Percentiles rank a stretch among this genome's conserved stretches.
Evolutionary conservation across 148 eudicot species (phyloP).

Genomic region (Bassia scoparia): DNA sequence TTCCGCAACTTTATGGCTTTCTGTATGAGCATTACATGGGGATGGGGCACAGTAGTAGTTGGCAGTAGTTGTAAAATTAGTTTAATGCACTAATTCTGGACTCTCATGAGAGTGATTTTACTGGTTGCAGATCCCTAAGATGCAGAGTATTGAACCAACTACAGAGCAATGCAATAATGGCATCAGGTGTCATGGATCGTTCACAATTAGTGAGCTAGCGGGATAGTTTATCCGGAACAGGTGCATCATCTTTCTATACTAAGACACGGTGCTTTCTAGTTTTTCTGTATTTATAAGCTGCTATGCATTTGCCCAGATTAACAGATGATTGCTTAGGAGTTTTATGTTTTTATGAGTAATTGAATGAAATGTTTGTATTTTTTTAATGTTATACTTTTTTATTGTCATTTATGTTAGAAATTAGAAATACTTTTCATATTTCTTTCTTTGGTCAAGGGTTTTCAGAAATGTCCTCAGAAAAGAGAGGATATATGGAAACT

Average conservation of each 20-base stretch:
- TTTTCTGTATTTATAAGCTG: background rate
- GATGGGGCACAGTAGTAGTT: background rate
- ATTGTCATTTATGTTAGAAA: too few species aligned
- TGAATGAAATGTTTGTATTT: too few species aligned
- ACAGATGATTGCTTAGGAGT: background rate
- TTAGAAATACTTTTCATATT: too few species aligned
- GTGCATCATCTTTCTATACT: slow-evolving; percentile 4
- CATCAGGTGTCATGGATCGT: slow-evolving; percentile 89
- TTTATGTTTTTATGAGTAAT: too few species aligned
- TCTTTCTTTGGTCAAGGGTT: background rate
- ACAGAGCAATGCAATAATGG: slow-evolving; percentile 70
- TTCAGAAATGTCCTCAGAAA: too few species aligned
- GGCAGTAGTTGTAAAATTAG: background rate
- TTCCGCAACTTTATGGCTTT: background rate
- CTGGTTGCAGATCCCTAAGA: slow-evolving; percentile 72
- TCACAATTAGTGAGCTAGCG: slow-evolving; percentile 87
- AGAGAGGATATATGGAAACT: too few species aligned
- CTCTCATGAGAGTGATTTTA: slow-evolving; percentile 12
- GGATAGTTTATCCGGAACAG: slow-evolving; percentile 42
- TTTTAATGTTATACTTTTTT: too few species aligned
- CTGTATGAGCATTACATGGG: background rate
- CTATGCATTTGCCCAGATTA: background rate
- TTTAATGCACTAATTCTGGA: background rate
- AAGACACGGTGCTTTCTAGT: background rate
- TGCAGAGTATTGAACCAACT: slow-evolving; percentile 80